phyloP scores from a whole-genome alignment of 257 asterid genomes.

The Jaltomata sinuosa region DNA sequence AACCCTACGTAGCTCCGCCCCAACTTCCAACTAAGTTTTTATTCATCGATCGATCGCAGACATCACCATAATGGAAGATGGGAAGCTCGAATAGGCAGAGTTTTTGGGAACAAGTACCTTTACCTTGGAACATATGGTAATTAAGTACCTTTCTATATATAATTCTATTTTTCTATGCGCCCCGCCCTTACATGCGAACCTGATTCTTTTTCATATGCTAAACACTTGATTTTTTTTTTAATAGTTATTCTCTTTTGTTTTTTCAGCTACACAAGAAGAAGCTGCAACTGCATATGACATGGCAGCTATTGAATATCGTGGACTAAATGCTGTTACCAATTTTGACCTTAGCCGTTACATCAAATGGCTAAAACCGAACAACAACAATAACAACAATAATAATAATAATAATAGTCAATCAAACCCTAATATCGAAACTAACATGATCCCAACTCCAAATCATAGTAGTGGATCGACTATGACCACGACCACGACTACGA shows the following conservation, averaged over 20 bases:
- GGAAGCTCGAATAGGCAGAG: constrained; percentile 88
- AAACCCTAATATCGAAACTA: constrained; percentile 13
- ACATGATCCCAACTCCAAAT: constrained; percentile 1
- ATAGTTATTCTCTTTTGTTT: background rate
- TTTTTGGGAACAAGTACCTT: constrained; percentile 75
- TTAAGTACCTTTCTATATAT: background rate
- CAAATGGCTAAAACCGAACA: constrained; percentile 62
- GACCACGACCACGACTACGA: constrained; percentile 9
- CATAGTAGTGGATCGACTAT: background rate
- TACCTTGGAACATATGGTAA: constrained; percentile 85
- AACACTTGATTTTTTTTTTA: no score
- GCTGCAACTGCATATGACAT: constrained; percentile 83
- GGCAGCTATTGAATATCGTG: constrained; percentile 89
- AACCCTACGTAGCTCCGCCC: no score
- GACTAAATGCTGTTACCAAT: constrained; percentile 74
- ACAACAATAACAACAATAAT: background rate
- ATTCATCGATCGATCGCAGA: constrained; percentile 10
- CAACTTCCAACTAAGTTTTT: background rate
- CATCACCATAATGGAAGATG: constrained; percentile 92
- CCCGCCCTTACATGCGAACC: no score
- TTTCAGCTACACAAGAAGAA: constrained; percentile 82
- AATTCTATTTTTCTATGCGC: no score
- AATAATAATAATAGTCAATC: background rate
- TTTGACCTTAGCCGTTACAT: constrained; percentile 80
- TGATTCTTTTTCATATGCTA: no score